phyloP scores from a whole-genome alignment of 352 stramenopile species.

The Globisporangium cederbergense region DNA sequence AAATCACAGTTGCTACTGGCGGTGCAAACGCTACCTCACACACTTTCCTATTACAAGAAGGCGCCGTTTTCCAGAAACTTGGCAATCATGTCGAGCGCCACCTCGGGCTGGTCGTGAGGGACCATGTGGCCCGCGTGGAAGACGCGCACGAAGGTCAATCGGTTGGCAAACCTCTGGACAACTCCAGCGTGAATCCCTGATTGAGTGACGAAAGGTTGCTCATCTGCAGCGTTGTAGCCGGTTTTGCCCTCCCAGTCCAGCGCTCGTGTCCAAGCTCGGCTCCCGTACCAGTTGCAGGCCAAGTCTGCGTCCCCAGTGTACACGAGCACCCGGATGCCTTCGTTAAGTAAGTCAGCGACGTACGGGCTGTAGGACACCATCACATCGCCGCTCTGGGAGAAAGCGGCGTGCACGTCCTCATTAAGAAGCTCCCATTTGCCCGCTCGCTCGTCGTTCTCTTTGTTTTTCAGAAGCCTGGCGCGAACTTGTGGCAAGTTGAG shows the following conservation, averaged over 20 bases:
- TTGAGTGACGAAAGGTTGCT: slow-evolving; percentile 20
- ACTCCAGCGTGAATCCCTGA: slow-evolving; percentile 8
- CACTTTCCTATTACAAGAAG: too few relatives aligned
- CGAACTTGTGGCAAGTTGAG: slow-evolving; percentile 5
- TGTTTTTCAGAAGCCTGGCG: slow-evolving; percentile 22
- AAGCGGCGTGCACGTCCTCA: slow-evolving; percentile 86
- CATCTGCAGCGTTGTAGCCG: slow-evolving; percentile 63
- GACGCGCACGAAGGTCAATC: slow-evolving; percentile 38
- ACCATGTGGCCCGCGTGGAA: slow-evolving; percentile 43
- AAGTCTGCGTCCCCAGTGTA: slow-evolving; percentile 96
- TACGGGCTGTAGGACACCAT: slow-evolving; percentile 88
- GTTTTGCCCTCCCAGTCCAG: slow-evolving; percentile 89
- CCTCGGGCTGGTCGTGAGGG: slow-evolving; percentile 30
- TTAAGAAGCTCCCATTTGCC: slow-evolving; percentile 90
- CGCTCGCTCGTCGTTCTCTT: slow-evolving; percentile 20
- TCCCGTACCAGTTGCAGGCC: slow-evolving; percentile 96
- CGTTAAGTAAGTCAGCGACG: slow-evolving; percentile 85
- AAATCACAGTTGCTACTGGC: too few relatives aligned
- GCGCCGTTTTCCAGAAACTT: slow-evolving; percentile 28
- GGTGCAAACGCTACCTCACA: too few relatives aligned
- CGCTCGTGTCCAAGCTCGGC: slow-evolving; percentile 88
- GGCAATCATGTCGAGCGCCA: slow-evolving; percentile 35
- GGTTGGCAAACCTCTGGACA: slow-evolving; percentile 19
- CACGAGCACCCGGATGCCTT: slow-evolving; percentile 82
- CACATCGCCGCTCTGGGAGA: slow-evolving; percentile 77